Percentiles rank a stretch among this genome's conserved stretches.
phyloP scores from a whole-genome alignment of 1,284 basidiomycete species.

The Macrocybe sp. region DNA sequence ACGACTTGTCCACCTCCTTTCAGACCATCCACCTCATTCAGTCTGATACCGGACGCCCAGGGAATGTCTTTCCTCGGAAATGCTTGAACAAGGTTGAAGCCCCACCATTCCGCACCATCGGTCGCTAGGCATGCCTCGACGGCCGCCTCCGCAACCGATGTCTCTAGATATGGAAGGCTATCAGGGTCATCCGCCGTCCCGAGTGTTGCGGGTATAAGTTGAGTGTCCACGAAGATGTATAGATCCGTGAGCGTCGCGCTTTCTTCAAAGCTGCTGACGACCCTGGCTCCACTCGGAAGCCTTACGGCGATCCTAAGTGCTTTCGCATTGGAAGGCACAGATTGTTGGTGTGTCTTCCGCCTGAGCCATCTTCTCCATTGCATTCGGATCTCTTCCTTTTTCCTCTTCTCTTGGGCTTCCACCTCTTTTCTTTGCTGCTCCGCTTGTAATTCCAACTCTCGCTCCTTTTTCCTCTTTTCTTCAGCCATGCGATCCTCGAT shows the following conservation, averaged over 20 bases:
- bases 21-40: slow-evolving; percentile 51
- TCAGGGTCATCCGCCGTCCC: slow-evolving; percentile 37
- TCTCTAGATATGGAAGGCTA: slow-evolving; percentile 25
- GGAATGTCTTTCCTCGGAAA: slow-evolving; percentile 68
- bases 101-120: slow-evolving; percentile 55
- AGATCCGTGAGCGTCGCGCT: slow-evolving; percentile 52
- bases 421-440: slow-evolving; percentile 20
- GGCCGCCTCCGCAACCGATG: slow-evolving; percentile 16
- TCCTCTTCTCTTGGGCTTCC: slow-evolving; percentile 22
- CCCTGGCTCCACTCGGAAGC: slow-evolving; percentile 59
- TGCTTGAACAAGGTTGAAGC: slow-evolving; percentile 63
- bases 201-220: slow-evolving; percentile 32
- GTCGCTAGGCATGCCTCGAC: slow-evolving; percentile 37
- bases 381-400: slow-evolving; percentile 35
- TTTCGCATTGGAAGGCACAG: too few relatives aligned
- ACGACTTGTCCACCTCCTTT: slow-evolving; percentile 67
- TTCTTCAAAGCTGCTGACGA: slow-evolving; percentile 53
- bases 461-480: slow-evolving; percentile 30
- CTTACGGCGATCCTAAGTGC: slow-evolving; percentile 56
- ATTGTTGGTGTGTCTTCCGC: slow-evolving; percentile 19
- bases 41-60: slow-evolving; percentile 37
- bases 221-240: slow-evolving; percentile 66
- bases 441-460: slow-evolving; percentile 16
- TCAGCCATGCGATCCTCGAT: slow-evolving; percentile 49
- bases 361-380: slow-evolving; percentile 51